phyloP scores from a whole-genome alignment of 257 asterid species.

The Fraxinus americana region DNA sequence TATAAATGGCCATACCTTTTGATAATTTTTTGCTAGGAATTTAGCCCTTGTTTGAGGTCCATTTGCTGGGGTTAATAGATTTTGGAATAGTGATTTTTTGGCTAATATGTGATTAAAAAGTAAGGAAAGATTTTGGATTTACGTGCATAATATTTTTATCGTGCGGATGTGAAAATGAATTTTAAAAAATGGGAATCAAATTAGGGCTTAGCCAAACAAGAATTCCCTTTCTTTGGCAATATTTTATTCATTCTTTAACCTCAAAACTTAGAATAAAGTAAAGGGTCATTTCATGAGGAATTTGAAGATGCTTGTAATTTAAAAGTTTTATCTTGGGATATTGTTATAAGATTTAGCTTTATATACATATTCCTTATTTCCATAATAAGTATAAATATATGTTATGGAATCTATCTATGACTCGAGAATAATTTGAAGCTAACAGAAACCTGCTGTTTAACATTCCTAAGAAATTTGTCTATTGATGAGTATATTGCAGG shows the following conservation, averaged over 20 bases:
- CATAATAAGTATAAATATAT: neutral
- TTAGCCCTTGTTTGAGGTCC: neutral
- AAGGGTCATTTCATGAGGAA: constrained; percentile 21
- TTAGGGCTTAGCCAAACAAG: constrained; percentile 28
- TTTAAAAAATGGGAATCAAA: too few relatives aligned
- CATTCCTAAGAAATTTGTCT: neutral
- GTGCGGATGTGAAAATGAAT: too few relatives aligned
- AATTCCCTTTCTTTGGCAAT: constrained; percentile 21
- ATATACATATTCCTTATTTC: neutral
- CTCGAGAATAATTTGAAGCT: neutral
- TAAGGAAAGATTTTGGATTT: too few relatives aligned
- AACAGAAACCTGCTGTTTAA: neutral
- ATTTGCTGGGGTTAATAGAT: too few relatives aligned
- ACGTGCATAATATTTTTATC: too few relatives aligned
- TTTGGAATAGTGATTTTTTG: too few relatives aligned
- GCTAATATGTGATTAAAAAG: too few relatives aligned
- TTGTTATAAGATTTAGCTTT: constrained; percentile 32
- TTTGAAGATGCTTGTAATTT: constrained; percentile 39
- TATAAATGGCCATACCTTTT: constrained; percentile 30
- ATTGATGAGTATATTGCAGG: too few relatives aligned
- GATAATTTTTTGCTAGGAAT: constrained; percentile 36
- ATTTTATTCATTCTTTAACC: constrained; percentile 20
- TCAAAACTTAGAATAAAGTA: constrained; percentile 17
- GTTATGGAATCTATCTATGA: neutral
- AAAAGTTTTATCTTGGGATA: constrained; percentile 24